These are phyloP conservation scores for Elsinoe ampelina DNA, from an alignment of 2,329 filamentous ascomycete species.

Conservation along the genomic window DNA sequence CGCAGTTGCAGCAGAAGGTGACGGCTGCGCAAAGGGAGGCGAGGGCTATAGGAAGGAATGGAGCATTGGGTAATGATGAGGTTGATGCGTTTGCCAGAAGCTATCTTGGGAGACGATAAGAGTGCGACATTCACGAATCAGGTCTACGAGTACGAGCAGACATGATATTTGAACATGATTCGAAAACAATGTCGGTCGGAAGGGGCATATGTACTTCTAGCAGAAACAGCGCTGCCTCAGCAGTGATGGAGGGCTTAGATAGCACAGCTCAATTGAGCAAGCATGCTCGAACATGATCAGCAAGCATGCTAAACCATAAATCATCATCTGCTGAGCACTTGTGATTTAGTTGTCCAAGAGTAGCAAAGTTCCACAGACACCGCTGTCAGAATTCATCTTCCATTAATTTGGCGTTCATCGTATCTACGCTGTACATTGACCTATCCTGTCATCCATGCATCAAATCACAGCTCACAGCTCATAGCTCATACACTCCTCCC, in stretches of 20 bases:
- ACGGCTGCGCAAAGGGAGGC: constrained; percentile 70
- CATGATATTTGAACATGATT: neutral
- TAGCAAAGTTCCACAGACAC: too few species aligned
- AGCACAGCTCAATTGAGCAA: neutral
- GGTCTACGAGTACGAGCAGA: too few species aligned
- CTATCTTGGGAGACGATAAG: constrained; percentile 60
- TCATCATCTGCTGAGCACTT: neutral
- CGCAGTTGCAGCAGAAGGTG: constrained; percentile 74
- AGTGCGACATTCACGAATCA: too few species aligned
- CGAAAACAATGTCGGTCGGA: neutral
- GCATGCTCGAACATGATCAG: neutral
- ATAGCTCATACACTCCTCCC: neutral
- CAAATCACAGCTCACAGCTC: neutral
- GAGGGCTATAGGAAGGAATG: constrained; percentile 45
- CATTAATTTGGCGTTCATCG: too few species aligned
- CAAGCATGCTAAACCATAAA: neutral
- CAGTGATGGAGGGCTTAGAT: neutral
- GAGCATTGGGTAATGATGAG: constrained; percentile 46
- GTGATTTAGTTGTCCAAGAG: neutral
- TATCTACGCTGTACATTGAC: too few species aligned
- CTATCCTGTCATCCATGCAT: too few species aligned
- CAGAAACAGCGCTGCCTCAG: neutral
- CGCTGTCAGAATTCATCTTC: too few species aligned
- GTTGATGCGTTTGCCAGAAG: constrained; percentile 87
- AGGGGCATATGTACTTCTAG: neutral